Base-by-base conservation (phyloP, 1,284 basidiomycete species). In the Schizopora paradoxa region DNA sequence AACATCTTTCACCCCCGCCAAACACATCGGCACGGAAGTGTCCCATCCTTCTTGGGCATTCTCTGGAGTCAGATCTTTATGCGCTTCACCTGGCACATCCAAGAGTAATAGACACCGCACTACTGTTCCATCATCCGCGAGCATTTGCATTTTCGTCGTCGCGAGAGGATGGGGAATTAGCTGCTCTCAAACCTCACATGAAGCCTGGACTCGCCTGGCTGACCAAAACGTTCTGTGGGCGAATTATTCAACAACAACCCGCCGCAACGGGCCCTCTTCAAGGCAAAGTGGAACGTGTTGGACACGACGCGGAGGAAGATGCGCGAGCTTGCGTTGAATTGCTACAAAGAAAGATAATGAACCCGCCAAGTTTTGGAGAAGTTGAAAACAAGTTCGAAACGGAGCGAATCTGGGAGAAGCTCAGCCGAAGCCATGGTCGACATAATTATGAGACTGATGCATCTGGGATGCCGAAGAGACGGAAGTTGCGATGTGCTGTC, bases 171-270 rank as follows among this genome's bases (percentile, higher is more conserved):
- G n/a, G n/a, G n/a, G n/a, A n/a, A n/a, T n/a, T n/a, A n/a, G n/a
- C n/a, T n/a, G n/a, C n/a, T n/a, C n/a, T n/a, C n/a, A n/a, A 75
- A 1, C 77, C 88, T 23, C 90, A 92, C 0, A 78, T 91, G 54
- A 96, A 96, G 66, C 89, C 92, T 0, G 89, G 87, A 0, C 74
- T 96, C 3, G 92, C 91, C 32, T 96, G 90, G 89, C 76, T 97
- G 35, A 86, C 88, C 34, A 86, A 87, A 58, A 91, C 89, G 60
- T 95, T 91, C 89, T 82, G 90, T 44, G 77, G 76, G 5, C 76
- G 82, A 39, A 86, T 90, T 53, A 96, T 97, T 40, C 93, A 97
- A 63, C 77, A 74, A 0, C 68, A 73, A 0, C 82, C 81, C 0
- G 80, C 81, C 26, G 79, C 82, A 1, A n/a, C n/a, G n/a, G n/a